Percentiles rank a stretch among this genome's conserved stretches.
These are phyloP conservation scores for Diaporthe destruens DNA, from an alignment of 2,329 filamentous ascomycete species.

Conservation along the genomic window DNA sequence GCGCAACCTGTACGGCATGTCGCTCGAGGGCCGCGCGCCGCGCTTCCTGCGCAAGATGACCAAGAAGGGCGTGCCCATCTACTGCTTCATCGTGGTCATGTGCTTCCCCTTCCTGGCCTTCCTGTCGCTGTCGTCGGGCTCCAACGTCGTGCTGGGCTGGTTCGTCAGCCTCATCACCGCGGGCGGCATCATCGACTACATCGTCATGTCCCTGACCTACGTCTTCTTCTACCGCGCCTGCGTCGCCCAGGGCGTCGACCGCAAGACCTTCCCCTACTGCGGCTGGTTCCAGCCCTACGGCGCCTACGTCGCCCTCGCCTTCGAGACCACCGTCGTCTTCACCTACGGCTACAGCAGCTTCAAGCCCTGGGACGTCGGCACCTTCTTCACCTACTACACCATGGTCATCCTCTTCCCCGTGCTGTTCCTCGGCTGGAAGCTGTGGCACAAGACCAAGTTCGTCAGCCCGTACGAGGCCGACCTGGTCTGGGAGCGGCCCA, in stretches of 20 bases:
- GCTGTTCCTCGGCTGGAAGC: conserved; percentile 73
- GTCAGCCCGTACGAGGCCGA: conserved; percentile 68
- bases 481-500: conserved; percentile 70
- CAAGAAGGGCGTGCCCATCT: conserved; percentile 71
- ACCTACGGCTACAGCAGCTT: conserved; percentile 67
- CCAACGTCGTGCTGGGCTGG: conserved; percentile 54
- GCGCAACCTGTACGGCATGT: conserved; percentile 41
- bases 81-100: conserved; percentile 67
- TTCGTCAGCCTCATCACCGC: conserved; percentile 69
- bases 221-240: conserved; percentile 41
- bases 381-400: conserved; percentile 63
- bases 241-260: conserved; percentile 46
- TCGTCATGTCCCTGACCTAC: conserved; percentile 54
- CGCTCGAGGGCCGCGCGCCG: conserved; percentile 41
- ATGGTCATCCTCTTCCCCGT: conserved; percentile 68
- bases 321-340: conserved; percentile 59
- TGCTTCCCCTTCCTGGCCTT: conserved; percentile 60
- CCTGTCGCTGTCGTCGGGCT: conserved; percentile 37
- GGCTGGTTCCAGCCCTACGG: conserved; percentile 71
- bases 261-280: conserved; percentile 67
- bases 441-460: conserved; percentile 70
- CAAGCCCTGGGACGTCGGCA: conserved; percentile 46
- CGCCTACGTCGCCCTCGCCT: conserved; percentile 59
- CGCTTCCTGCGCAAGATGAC: conserved; percentile 69
- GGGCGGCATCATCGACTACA: conserved; percentile 72